These are phyloP conservation scores for Coemansia sp. DNA, from an alignment of 192 early-diverging fungal species.

Conservation along the genomic window DNA sequence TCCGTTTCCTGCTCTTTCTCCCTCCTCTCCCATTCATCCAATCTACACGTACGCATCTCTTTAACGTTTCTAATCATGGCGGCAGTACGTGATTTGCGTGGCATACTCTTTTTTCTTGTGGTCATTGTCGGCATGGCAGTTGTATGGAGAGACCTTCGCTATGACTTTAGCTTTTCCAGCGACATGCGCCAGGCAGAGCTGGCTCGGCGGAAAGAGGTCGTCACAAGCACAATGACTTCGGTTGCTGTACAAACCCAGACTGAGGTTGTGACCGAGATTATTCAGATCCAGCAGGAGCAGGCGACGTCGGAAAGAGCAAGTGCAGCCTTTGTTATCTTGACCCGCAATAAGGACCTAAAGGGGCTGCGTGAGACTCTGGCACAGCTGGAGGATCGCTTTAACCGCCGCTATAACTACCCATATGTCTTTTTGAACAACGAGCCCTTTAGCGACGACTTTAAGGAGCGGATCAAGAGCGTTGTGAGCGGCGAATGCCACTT, in stretches of 20 bases:
- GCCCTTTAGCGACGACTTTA: slow-evolving; percentile 74
- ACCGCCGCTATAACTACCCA: slow-evolving; percentile 72
- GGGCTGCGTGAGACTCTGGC: slow-evolving; percentile 65
- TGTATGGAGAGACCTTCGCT: slow-evolving; percentile 42
- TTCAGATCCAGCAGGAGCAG: slow-evolving; percentile 45
- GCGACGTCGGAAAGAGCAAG: slow-evolving; percentile 52
- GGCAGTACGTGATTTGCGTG: slow-evolving; percentile 22
- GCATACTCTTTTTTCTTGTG: slow-evolving; percentile 29
- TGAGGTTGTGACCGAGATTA: slow-evolving; percentile 18
- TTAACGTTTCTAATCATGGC: slow-evolving; percentile 16
- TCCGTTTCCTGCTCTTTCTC: neutral
- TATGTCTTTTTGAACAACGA: slow-evolving; percentile 83
- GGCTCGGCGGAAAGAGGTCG: slow-evolving; percentile 21
- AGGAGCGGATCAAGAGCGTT: slow-evolving; percentile 39
- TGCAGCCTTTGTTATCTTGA: slow-evolving; percentile 72
- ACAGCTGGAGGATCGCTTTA: slow-evolving; percentile 75
- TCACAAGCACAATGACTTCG: slow-evolving; percentile 27
- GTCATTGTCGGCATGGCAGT: slow-evolving; percentile 28
- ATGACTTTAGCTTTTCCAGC: slow-evolving; percentile 40
- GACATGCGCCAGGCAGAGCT: slow-evolving; percentile 41
- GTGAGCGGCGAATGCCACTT: slow-evolving; percentile 39
- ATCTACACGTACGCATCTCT: neutral
- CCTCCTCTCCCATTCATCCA: neutral
- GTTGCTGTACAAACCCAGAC: slow-evolving; percentile 19
- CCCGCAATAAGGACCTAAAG: slow-evolving; percentile 69